Evolutionary conservation across 331 rosid species (phyloP), one percentile per base, ranked within the genome.

Genomic region (Telfairia occidentalis): DNA sequence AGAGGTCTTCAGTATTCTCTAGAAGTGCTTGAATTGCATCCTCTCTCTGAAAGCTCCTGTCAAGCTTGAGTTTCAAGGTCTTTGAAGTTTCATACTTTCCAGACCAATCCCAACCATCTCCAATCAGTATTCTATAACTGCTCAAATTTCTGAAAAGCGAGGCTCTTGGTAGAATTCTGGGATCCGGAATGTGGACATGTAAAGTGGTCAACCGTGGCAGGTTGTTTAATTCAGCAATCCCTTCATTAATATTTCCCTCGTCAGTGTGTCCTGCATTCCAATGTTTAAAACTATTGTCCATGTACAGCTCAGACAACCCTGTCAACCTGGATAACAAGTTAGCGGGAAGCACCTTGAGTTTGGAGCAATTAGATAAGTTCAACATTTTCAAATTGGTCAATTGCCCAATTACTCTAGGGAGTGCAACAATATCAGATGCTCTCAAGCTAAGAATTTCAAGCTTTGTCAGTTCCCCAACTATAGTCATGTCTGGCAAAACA

Each of bases 81-180:
- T 48, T 84, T 40, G 86, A 73, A 75, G 55, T 65, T 52, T 40
- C 66, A 73, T 54, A 24, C 77, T 65, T 72, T 9, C 63, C 75
- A 11, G 78, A 78, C 75, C 86, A 82, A 50, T 78, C 78, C 88
- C 90, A 86, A 24, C 60, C 82, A 73, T 80, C 75, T 9, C 90
- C 90, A 19, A 86, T 76, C n/a, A 60, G 48, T 34, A 82, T 77
- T 45, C 52, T 76, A 49, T 75, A 85, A 32, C 67, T 75, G 5
- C 21, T n/a, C 29, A 80, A 78, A 2, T 70, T 21, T 2, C 5
- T 61, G 30, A 85, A 77, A 3, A n/a, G 3, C 21, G 67, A 73
- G 30, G 71, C 65, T 18, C 8, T 18, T 0, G 83, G 85, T 12
- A 78, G 71, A 50, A 64, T 40, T 0, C 7, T 61, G 10, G 66